Conservation (phyloP, 495 filamentous ascomycete species). For the Hyaloscypha hepaticicola region DNA sequence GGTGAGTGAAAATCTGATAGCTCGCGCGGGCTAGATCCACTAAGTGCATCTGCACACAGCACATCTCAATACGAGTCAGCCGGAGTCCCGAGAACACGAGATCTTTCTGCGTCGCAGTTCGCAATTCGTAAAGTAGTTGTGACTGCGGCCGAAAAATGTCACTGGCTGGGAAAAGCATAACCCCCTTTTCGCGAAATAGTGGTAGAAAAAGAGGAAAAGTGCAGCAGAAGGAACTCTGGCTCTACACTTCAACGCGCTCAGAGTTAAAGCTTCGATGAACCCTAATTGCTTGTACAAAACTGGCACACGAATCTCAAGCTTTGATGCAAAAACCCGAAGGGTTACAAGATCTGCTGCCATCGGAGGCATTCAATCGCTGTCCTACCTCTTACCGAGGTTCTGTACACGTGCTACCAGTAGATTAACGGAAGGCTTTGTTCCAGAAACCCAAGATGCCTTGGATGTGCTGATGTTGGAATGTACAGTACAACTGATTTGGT, state of each 20-base stretch:
- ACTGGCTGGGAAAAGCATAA: neutral
- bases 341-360: neutral
- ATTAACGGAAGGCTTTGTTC: neutral
- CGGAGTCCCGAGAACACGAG: neutral
- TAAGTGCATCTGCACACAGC: neutral
- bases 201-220: neutral
- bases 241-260: neutral
- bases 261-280: neutral
- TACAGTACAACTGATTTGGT: neutral
- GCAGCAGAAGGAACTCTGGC: neutral
- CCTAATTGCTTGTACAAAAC: neutral
- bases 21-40: neutral
- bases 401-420: neutral
- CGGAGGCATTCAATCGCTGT: neutral
- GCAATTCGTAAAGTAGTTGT: too few relatives aligned
- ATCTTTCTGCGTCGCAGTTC: neutral
- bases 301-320: neutral
- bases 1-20: neutral
- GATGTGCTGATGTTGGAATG: neutral
- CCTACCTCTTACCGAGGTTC: too few relatives aligned
- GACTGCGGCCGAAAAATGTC: neutral
- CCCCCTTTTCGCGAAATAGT: neutral
- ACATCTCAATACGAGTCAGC: neutral
- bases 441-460: neutral
- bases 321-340: neutral